phyloP scores from a whole-genome alignment of 1,284 basidiomycete species.

The Lentinula novae-zelandiae region DNA sequence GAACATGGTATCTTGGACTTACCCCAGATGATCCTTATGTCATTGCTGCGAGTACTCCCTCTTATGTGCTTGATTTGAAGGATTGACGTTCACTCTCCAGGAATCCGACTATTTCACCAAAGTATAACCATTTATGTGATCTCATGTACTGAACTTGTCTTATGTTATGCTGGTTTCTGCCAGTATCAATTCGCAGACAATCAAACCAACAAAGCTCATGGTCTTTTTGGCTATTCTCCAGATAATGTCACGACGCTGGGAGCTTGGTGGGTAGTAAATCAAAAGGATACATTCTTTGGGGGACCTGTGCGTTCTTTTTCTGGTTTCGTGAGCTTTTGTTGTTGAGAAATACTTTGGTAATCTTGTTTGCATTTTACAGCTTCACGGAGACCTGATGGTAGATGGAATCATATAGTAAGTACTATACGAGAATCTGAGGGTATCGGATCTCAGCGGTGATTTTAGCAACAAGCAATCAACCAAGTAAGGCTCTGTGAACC shows the following conservation, averaged over 20 bases:
- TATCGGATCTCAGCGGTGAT: too few species aligned
- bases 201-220: constrained; percentile 23
- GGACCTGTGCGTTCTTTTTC: background rate
- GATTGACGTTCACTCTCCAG: background rate
- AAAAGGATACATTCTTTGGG: constrained; percentile 5
- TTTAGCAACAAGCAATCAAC: constrained; percentile 23
- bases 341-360: background rate
- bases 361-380: constrained; percentile 8
- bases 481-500: constrained; percentile 10
- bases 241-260: constrained; percentile 13
- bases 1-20: constrained; percentile 17
- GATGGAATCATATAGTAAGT: constrained; percentile 22
- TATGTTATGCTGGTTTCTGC: background rate
- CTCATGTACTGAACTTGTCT: background rate
- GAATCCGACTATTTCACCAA: constrained; percentile 27
- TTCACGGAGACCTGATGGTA: constrained; percentile 25
- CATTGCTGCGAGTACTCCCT: background rate
- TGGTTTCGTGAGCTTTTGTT: background rate
- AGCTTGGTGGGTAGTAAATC: constrained; percentile 27
- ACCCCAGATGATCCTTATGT: constrained; percentile 16
- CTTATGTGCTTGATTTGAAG: background rate
- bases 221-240: constrained; percentile 10
- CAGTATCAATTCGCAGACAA: constrained; percentile 26
- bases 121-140: background rate
- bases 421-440: too few species aligned